Evolutionary conservation across 2,329 filamentous ascomycete species (phyloP).

Genomic region (Alternaria brassicae): DNA sequence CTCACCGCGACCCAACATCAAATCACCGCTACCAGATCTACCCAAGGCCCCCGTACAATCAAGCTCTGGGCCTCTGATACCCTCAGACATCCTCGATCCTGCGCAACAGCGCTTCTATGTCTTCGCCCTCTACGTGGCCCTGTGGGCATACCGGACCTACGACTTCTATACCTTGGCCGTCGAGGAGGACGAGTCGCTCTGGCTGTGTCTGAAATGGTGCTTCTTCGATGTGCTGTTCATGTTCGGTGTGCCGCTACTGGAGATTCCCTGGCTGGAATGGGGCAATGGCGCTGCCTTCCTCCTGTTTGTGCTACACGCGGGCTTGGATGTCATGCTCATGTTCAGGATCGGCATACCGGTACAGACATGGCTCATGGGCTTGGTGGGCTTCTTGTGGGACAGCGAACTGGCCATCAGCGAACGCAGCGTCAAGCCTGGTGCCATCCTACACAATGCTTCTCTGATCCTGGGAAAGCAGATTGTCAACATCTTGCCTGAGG

Average conservation of each 20-base stretch:
- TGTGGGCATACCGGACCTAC: constrained; percentile 85
- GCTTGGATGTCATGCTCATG: constrained; percentile 87
- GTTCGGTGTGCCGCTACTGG: constrained; percentile 83
- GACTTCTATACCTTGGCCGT: constrained; percentile 82
- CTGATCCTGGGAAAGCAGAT: constrained; percentile 96
- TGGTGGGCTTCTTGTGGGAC: constrained; percentile 86
- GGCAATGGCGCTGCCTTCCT: constrained; percentile 75
- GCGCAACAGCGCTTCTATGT: constrained; percentile 91
- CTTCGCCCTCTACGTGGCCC: constrained; percentile 74
- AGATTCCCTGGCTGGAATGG: constrained; percentile 97
- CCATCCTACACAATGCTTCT: constrained; percentile 88
- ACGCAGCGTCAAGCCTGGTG: constrained; percentile 84
- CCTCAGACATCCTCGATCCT: constrained; percentile 81
- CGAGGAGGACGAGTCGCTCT: constrained; percentile 85
- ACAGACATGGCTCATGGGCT: constrained; percentile 72
- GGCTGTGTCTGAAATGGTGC: constrained; percentile 93
- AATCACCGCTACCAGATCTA: constrained; percentile 44
- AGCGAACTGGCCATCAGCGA: constrained; percentile 94
- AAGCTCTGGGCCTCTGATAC: constrained; percentile 71
- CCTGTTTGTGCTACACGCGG: constrained; percentile 74
- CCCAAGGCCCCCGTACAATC: constrained; percentile 32
- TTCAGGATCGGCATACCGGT: constrained; percentile 85
- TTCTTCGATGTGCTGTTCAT: constrained; percentile 85
- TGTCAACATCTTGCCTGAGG: constrained; percentile 96
- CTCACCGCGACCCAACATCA: constrained; percentile 44